Evolutionary conservation across 2,329 filamentous ascomycete species (phyloP), one percentile per base, ranked within the genome.

Genomic region (Mollisia scopiformis): DNA sequence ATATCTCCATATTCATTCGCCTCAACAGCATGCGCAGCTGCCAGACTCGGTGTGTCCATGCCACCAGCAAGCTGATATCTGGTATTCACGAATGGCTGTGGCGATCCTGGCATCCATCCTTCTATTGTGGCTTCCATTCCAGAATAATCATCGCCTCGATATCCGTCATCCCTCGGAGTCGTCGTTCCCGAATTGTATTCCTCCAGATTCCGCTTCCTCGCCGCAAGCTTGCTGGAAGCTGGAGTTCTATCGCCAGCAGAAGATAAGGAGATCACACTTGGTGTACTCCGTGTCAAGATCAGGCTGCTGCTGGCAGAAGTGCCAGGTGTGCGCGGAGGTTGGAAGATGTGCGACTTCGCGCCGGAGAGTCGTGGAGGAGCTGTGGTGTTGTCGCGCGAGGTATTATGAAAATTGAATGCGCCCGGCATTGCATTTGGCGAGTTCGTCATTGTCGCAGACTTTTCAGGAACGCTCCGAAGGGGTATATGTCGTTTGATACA

Each of bases 11-110:
- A 72, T 28, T 67, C 66, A 57, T 61, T 63, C 23, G 68, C 63
- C 23, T 78, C 74, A n/a, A 70, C 71, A 31, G 74, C 71, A 25
- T 75, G 72, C 19, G 75, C 59, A 37, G 66, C 62, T 13, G 61
- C 57, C 21, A 76, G 49, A 49, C 62, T 74, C 14, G 80, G 79
- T 10, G 76, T 79, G 59, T 84, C 81, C 69, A 81, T 73, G 1
- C 81, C 82, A 39, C 79, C 79, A 35, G 80, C 80, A 4, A 84
- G 72, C 21, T 73, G 72, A 71, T 84, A 84, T 64, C 75, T 75
- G 51, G 82, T 80, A 69, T 83, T 82, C 14, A 82, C 80, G 53
- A 82, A 75, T 2, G 77, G 77, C 28, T 74, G 72, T 16, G 80
- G 80, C 57, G 69, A 68, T 46, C 61, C 66, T 23, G 70, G 66